Evolutionary conservation across 2,329 filamentous ascomycete genomes (phyloP).

Genomic region (Blastomyces gilchristii): DNA sequence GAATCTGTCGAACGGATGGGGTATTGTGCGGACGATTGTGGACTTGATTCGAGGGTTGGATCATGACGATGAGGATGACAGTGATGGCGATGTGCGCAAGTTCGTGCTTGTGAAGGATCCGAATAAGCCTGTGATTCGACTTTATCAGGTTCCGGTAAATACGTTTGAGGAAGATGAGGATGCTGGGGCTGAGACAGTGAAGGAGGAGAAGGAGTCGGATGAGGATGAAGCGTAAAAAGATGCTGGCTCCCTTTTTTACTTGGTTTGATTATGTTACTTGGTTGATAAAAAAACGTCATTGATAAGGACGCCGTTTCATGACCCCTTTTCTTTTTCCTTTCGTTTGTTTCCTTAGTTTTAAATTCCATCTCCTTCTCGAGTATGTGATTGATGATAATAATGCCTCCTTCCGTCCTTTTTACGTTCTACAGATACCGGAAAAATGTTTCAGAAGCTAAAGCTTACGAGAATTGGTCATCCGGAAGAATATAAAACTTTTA

Average conservation of each 20-base stretch:
- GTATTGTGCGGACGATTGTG: constrained; percentile 94
- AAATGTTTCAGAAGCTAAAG: background rate
- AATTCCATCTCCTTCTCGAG: background rate
- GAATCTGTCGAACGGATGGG: constrained; percentile 94
- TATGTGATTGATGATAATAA: background rate
- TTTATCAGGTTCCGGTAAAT: constrained; percentile 80
- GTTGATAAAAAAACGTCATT: background rate
- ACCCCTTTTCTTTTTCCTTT: background rate
- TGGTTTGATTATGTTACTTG: constrained; percentile 5
- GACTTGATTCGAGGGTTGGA: constrained; percentile 54
- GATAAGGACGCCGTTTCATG: constrained; percentile 4
- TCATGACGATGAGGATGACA: constrained; percentile 25
- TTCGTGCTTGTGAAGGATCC: constrained; percentile 66
- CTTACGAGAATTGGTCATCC: too few species aligned
- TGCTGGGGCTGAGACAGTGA: constrained; percentile 44
- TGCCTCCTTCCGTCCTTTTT: constrained; percentile 7
- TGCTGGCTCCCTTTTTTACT: constrained; percentile 19
- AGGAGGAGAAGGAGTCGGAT: constrained; percentile 45
- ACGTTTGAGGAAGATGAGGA: constrained; percentile 87
- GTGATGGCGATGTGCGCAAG: constrained; percentile 36
- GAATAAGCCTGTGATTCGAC: constrained; percentile 86
- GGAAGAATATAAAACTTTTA: too few species aligned
- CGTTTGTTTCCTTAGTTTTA: constrained; percentile 10
- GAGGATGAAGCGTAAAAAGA: constrained; percentile 43
- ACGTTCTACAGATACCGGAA: constrained; percentile 12